Evolutionary conservation across 306 rosid genomes (phyloP).

Genomic region (Leucaena leucocephala): DNA sequence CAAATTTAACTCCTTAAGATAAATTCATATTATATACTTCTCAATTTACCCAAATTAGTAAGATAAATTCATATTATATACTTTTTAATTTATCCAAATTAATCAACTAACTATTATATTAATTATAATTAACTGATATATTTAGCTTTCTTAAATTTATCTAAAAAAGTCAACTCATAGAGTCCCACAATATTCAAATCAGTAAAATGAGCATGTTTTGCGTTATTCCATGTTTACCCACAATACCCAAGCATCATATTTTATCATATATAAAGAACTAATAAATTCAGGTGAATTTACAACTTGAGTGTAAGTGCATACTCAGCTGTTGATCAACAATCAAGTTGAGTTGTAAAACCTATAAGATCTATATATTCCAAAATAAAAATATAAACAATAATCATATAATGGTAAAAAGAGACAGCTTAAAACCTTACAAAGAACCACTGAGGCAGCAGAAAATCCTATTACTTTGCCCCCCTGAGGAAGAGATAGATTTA

Average conservation of each 20-base stretch:
- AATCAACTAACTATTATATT: too few species aligned
- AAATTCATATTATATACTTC: too few species aligned
- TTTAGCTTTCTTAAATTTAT: too few species aligned
- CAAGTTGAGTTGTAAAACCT: neutral
- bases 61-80: too few species aligned
- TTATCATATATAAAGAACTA: neutral
- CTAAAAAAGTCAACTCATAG: neutral
- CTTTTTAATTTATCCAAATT: too few species aligned
- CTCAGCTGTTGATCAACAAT: neutral
- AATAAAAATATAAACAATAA: neutral
- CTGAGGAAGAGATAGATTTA: neutral
- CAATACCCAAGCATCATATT: neutral
- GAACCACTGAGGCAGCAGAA: slow-evolving; percentile 2
- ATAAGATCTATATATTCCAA: slow-evolving; percentile 16
- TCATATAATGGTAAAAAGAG: slow-evolving; percentile 10
- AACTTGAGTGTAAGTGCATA: slow-evolving; percentile 13
- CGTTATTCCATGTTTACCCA: slow-evolving; percentile 20
- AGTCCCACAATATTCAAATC: slow-evolving; percentile 4
- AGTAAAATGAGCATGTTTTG: neutral
- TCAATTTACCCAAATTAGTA: too few species aligned
- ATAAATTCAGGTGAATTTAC: slow-evolving; percentile 16
- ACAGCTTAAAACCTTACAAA: slow-evolving; percentile 28
- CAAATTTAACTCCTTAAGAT: too few species aligned
- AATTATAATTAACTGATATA: too few species aligned
- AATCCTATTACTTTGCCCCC: slow-evolving; percentile 14